These are phyloP conservation scores for Stephania cephalantha DNA, from an alignment of 164 flowering plant genomes.

Conservation along the genomic window DNA sequence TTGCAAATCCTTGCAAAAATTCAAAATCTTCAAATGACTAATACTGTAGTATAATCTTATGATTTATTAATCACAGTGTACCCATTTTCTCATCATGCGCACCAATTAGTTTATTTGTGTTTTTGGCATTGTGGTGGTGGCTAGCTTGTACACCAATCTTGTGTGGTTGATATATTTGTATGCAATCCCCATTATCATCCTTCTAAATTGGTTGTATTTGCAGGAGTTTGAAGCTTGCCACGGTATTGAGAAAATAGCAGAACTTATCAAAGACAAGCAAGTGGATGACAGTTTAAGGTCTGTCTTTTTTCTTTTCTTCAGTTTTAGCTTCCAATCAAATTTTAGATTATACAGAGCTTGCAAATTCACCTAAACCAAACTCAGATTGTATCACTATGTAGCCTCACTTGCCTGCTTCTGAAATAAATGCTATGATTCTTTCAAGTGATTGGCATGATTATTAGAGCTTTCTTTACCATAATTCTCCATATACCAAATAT, in stretches of 20 bases:
- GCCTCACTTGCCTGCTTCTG: background rate
- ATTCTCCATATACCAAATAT: too few species aligned
- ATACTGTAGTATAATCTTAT: too few species aligned
- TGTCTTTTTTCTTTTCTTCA: background rate
- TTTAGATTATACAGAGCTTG: background rate
- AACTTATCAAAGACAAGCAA: conserved; percentile 72
- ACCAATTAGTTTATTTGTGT: too few species aligned
- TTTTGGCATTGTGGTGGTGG: too few species aligned
- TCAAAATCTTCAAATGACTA: too few species aligned
- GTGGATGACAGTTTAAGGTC: conserved; percentile 82
- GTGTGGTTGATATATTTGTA: background rate
- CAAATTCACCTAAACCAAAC: background rate
- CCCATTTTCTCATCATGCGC: too few species aligned
- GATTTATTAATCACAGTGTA: too few species aligned
- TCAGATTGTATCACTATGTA: background rate
- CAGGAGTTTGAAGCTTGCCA: conserved; percentile 84
- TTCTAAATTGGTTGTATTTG: conserved; percentile 4
- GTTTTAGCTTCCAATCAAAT: background rate
- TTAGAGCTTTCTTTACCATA: too few species aligned
- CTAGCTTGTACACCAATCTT: background rate
- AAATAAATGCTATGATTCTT: background rate
- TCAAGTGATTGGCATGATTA: background rate
- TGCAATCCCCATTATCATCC: background rate
- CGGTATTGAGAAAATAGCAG: conserved; percentile 86
- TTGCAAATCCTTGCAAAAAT: too few species aligned